These are phyloP conservation scores for Xylaria longipes DNA, from an alignment of 495 filamentous ascomycete genomes.

Conservation along the genomic window DNA sequence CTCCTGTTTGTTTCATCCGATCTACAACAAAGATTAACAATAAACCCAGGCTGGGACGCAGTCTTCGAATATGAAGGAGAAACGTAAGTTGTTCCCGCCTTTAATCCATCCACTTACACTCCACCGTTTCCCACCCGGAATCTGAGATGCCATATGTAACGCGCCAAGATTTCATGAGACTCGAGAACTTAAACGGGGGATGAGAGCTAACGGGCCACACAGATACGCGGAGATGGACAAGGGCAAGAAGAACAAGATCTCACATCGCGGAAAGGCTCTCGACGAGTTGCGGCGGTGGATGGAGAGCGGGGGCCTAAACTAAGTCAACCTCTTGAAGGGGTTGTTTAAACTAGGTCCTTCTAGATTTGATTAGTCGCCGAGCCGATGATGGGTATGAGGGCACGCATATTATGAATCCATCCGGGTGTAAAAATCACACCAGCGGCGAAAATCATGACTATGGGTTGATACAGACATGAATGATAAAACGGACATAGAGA, in stretches of 20 bases:
- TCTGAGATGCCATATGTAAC: neutral
- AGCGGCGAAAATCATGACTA: neutral
- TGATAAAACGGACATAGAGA: neutral
- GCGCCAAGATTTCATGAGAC: constrained; percentile 12
- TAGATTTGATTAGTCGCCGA: neutral
- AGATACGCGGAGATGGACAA: constrained; percentile 96
- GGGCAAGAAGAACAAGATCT: constrained; percentile 88
- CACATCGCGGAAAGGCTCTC: constrained; percentile 85
- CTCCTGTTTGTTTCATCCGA: neutral
- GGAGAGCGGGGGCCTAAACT: constrained; percentile 51
- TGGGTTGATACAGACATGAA: neutral
- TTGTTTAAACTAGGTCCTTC: neutral
- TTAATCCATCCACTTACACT: neutral
- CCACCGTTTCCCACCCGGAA: neutral
- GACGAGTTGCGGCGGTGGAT: constrained; percentile 87
- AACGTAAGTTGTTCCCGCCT: constrained; percentile 65
- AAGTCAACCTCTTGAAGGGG: constrained; percentile 1
- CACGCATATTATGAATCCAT: neutral
- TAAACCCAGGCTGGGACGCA: constrained; percentile 81
- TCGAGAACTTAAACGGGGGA: neutral
- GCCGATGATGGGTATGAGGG: neutral
- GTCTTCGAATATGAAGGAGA: constrained; percentile 94
- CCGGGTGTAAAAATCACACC: neutral
- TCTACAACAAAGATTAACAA: constrained; percentile 22
- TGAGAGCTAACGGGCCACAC: constrained; percentile 19